Evolutionary conservation across 768 basidiomycete genomes (phyloP).

Genomic region (Fistulinella prunicolor): DNA sequence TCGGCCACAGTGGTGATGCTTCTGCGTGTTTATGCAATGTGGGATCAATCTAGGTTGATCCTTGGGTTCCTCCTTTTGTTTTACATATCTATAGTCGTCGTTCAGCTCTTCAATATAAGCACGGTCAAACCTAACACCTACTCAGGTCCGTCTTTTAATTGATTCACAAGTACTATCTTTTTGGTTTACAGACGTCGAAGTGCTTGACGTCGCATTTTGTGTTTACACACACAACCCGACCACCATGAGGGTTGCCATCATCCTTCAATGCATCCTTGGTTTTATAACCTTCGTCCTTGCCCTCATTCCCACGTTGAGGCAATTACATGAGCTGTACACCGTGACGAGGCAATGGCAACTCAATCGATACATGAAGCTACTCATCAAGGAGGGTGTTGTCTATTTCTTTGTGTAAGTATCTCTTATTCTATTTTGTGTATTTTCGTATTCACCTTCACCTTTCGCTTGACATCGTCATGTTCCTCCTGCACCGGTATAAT

Average conservation of each 20-base stretch:
- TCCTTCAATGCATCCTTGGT: background rate
- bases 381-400: background rate
- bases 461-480: too few relatives aligned
- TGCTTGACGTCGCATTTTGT: background rate
- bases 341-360: constrained; percentile 1
- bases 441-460: too few relatives aligned
- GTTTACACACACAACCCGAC: background rate
- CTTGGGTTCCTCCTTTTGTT: background rate
- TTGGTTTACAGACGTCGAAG: background rate
- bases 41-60: background rate
- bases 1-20: constrained; percentile 3
- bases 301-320: background rate
- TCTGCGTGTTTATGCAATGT: constrained; percentile 7
- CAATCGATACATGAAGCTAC: background rate
- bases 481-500: too few relatives aligned
- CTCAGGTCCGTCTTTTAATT: background rate
- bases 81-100: background rate
- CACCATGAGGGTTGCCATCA: background rate
- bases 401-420: constrained; percentile 5
- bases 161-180: background rate
- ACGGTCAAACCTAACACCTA: background rate
- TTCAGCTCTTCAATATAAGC: background rate
- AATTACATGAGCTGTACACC: background rate
- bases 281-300: background rate
- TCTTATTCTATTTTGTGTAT: background rate